Conservation (phyloP, 345 rosid genomes). For the Citrus hindsii region DNA sequence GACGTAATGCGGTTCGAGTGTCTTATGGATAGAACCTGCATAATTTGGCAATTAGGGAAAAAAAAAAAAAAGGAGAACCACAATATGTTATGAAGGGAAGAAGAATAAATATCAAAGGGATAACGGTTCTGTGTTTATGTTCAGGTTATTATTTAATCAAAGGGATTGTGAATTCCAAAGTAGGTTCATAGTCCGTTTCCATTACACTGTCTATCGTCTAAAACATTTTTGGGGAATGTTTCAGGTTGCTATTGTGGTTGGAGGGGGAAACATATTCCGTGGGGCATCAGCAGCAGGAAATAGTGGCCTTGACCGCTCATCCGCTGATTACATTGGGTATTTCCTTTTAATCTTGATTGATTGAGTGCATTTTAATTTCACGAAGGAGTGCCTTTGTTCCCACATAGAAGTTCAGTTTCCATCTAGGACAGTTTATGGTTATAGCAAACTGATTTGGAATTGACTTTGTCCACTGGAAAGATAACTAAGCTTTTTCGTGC, state of each 20-base stretch:
- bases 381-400: not conserved
- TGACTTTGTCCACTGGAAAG: not conserved
- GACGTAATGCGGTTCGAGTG: not conserved
- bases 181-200: slow-evolving; percentile 8
- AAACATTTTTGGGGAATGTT: slow-evolving; percentile 1
- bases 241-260: slow-evolving; percentile 95
- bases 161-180: not conserved
- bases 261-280: slow-evolving; percentile 94
- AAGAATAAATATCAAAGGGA: not conserved
- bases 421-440: not conserved
- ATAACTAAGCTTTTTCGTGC: not conserved
- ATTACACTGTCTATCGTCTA: not conserved
- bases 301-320: slow-evolving; percentile 97
- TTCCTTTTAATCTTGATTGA: slow-evolving; percentile 1
- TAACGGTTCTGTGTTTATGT: not conserved
- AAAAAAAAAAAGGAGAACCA: not conserved
- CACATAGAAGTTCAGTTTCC: not conserved
- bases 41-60: not conserved
- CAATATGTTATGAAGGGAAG: not conserved
- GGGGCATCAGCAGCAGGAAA: slow-evolving; percentile 93
- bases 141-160: not conserved
- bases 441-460: slow-evolving; percentile 4
- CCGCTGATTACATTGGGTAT: slow-evolving; percentile 97
- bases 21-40: not conserved
- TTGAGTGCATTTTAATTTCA: not conserved